A percentile compares a stretch with the other conserved stretches of the same genome.
These are phyloP conservation scores for Pythium guiyangense DNA, from an alignment of 352 stramenopile genomes.

Conservation along the genomic window DNA sequence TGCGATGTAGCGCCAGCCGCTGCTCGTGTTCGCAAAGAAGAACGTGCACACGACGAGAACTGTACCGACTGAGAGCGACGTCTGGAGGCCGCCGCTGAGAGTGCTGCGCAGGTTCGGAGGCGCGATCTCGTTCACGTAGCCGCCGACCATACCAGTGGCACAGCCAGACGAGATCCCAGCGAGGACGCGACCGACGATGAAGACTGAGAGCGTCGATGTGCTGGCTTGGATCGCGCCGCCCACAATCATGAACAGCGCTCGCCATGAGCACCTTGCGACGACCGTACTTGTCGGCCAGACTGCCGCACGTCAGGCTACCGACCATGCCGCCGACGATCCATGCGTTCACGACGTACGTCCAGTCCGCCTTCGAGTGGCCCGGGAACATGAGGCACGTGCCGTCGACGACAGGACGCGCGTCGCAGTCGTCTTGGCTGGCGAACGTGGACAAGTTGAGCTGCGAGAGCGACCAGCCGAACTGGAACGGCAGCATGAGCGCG, in stretches of 20 bases:
- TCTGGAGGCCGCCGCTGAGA: constrained; percentile 34
- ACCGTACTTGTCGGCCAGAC: constrained; percentile 26
- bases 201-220: constrained; percentile 23
- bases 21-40: constrained; percentile 47
- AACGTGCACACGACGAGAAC: constrained; percentile 40
- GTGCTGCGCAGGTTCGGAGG: constrained; percentile 28
- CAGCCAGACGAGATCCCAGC: constrained; percentile 30
- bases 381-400: constrained; percentile 33
- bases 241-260: constrained; percentile 28
- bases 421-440: constrained; percentile 27
- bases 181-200: constrained; percentile 30
- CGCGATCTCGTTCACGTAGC: constrained; percentile 48
- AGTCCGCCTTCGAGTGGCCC: constrained; percentile 28
- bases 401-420: constrained; percentile 14
- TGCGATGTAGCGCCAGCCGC: constrained; percentile 30
- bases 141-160: constrained; percentile 19
- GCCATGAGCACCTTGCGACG: constrained; percentile 24
- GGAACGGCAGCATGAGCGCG: constrained; percentile 35
- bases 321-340: constrained; percentile 44
- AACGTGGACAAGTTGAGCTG: constrained; percentile 54
- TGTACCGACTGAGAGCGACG: constrained; percentile 41
- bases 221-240: constrained; percentile 23
- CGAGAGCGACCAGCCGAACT: constrained; percentile 50
- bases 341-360: constrained; percentile 29
- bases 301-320: constrained; percentile 23